A percentile compares a stretch with the other conserved stretches of the same genome.
Evolutionary conservation across 106 monocot species (phyloP).

Genomic region (Amphibolis antarctica): DNA sequence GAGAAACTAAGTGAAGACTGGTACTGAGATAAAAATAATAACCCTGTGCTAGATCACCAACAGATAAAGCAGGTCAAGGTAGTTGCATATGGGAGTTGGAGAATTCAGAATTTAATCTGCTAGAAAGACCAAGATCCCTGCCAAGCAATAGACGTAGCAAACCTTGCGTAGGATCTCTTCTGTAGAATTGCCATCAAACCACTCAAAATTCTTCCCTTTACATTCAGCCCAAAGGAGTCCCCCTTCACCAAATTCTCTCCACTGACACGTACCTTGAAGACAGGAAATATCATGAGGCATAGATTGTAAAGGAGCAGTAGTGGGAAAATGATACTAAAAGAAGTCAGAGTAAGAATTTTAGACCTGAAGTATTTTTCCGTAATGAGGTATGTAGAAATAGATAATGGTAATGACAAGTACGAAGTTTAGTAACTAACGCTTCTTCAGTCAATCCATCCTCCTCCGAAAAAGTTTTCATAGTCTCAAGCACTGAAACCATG

Average conservation of each 20-base stretch:
- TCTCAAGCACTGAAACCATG: slow-evolving; percentile 76
- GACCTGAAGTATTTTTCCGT: slow-evolving; percentile 82
- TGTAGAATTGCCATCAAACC: slow-evolving; percentile 76
- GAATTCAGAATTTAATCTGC: no score
- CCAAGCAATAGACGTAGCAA: slow-evolving; percentile 3
- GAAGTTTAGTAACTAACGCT: slow-evolving; percentile 84
- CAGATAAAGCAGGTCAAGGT: no score
- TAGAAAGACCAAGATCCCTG: not conserved
- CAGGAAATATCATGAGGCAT: no score
- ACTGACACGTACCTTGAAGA: slow-evolving; percentile 71
- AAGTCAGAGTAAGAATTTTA: not conserved
- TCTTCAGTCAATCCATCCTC: slow-evolving; percentile 97
- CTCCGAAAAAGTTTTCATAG: slow-evolving; percentile 81
- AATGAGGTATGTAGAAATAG: slow-evolving; percentile 80
- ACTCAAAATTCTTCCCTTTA: slow-evolving; percentile 72
- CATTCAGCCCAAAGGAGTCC: slow-evolving; percentile 98
- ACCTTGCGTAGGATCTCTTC: slow-evolving; percentile 82
- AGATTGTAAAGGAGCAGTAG: no score
- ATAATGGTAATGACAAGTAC: slow-evolving; percentile 77
- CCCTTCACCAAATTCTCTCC: slow-evolving; percentile 97
- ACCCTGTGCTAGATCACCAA: no score
- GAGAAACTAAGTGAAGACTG: no score
- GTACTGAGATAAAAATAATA: no score
- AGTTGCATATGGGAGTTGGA: no score
- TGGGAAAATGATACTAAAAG: not conserved